Base-by-base conservation (phyloP, 2,329 filamentous ascomycete species). In the Fusarium scirpi region DNA sequence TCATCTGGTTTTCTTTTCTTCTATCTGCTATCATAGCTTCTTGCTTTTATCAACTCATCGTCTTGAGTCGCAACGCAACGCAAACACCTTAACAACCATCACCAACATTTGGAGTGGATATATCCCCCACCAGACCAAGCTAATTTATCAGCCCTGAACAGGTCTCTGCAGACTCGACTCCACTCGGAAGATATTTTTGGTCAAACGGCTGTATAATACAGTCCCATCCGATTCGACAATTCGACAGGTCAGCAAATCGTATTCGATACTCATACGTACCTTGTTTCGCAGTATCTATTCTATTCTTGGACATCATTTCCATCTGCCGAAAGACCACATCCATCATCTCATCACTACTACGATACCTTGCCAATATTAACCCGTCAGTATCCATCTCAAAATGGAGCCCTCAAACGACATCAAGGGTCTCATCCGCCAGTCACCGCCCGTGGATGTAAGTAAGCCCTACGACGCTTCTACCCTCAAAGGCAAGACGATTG, bases 401-500 rank as follows among this genome's bases (percentile, higher is more conserved):
- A 59, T 58, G 48, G 54, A 60, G 44, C 45, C 51, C 48, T 40
- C 48, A 54, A 72, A 71, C 62, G 72, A 76, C 60, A 59, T 77
- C 47, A 69, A 58, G 29, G 45, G 58, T 15, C 62, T 77, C 43
- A 74, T 78, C 61, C 64, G 69, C 25, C 76, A 78, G 68, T 86
- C 84, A 18, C 72, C 77, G 11, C 84, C 85, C 11, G 73, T 88
- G 53, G 84, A 88, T 70, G 74, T 81, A 29, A 79, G 77, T 16
- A 74, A 76, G 34, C 80, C 83, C 4, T 86, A 84, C 73, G 81
- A 86, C 67, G 69, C 79, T 3, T 72, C 79, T 10, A 83, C 80
- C 62, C 80, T 90, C 34, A 79, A 79, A 10, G 83, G 80, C 70
- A 90, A 89, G 76, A 88, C 85, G 1, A 86, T 91, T 53, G 73